A percentile compares a stretch with the other conserved stretches of the same genome.
Conservation (phyloP, 352 stramenopile genomes). For the Hyaloperonospora brassicae region DNA sequence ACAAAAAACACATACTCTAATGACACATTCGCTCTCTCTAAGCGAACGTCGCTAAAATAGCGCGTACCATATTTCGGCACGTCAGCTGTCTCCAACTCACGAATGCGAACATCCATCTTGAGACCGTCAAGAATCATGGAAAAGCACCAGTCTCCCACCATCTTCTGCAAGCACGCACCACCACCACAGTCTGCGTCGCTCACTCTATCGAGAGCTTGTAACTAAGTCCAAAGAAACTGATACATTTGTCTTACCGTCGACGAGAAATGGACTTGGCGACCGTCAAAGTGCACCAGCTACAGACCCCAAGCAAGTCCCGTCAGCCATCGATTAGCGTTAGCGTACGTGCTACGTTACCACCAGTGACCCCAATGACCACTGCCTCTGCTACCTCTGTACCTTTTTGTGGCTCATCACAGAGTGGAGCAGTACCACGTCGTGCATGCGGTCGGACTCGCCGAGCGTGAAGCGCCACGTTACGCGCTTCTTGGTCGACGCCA, state of each 20-base stretch:
- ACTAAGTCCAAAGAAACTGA: background rate
- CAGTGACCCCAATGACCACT: background rate
- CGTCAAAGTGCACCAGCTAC: constrained; percentile 70
- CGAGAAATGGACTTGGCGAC: constrained; percentile 76
- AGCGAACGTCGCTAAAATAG: background rate
- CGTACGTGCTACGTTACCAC: background rate
- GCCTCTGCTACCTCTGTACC: constrained; percentile 11
- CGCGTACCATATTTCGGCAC: constrained; percentile 77
- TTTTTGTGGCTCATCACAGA: constrained; percentile 86
- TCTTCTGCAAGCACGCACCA: constrained; percentile 34
- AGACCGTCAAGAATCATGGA: constrained; percentile 69
- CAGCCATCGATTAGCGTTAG: constrained; percentile 6
- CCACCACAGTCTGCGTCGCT: constrained; percentile 5
- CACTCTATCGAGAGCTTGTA: constrained; percentile 1
- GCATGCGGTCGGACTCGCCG: constrained; percentile 56
- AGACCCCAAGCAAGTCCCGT: constrained; percentile 2
- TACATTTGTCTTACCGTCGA: constrained; percentile 36
- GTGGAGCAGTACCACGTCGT: constrained; percentile 74
- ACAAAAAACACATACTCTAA: constrained; percentile 1
- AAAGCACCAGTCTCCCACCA: constrained; percentile 68
- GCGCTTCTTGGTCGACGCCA: constrained; percentile 78
- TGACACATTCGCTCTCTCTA: no score
- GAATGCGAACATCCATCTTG: constrained; percentile 82
- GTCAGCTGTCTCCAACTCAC: constrained; percentile 62
- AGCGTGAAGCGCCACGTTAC: constrained; percentile 79